Percentiles rank a stretch among this genome's conserved stretches.
These are phyloP conservation scores for Lecanosticta acicola DNA, from an alignment of 2,329 filamentous ascomycete species.

Conservation along the genomic window DNA sequence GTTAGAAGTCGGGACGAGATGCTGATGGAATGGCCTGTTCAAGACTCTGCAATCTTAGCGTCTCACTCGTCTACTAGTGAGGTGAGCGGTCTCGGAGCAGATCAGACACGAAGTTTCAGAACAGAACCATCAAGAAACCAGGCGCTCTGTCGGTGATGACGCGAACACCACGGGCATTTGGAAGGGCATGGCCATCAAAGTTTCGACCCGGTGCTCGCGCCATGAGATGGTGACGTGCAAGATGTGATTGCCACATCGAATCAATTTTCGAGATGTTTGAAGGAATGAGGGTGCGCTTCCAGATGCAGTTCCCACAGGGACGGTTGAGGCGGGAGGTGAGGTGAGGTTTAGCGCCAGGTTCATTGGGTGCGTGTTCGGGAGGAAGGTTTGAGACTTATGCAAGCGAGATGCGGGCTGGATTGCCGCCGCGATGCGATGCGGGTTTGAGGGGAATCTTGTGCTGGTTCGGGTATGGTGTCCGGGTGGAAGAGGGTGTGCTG, in stretches of 20 bases:
- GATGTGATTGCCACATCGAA: background rate
- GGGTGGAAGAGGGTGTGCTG: background rate
- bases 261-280: background rate
- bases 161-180: too few relatives aligned
- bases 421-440: background rate
- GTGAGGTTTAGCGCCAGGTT: background rate
- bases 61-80: background rate
- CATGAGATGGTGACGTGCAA: background rate
- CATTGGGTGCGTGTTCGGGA: background rate
- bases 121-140: too few relatives aligned
- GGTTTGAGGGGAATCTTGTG: background rate
- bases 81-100: background rate
- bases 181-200: background rate
- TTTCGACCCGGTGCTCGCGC: background rate
- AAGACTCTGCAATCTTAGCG: background rate
- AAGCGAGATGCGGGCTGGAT: background rate
- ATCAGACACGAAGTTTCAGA: background rate
- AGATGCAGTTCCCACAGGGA: background rate
- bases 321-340: background rate
- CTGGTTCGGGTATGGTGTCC: background rate
- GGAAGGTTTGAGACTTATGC: slow-evolving; percentile 1
- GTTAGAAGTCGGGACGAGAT: too few relatives aligned
- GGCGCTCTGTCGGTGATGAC: too few relatives aligned
- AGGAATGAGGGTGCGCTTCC: background rate
- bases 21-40: background rate